Percentiles rank a stretch among this genome's conserved stretches.
Conservation (phyloP, 2,329 filamentous ascomycete species). For the Penicillium sp. region DNA sequence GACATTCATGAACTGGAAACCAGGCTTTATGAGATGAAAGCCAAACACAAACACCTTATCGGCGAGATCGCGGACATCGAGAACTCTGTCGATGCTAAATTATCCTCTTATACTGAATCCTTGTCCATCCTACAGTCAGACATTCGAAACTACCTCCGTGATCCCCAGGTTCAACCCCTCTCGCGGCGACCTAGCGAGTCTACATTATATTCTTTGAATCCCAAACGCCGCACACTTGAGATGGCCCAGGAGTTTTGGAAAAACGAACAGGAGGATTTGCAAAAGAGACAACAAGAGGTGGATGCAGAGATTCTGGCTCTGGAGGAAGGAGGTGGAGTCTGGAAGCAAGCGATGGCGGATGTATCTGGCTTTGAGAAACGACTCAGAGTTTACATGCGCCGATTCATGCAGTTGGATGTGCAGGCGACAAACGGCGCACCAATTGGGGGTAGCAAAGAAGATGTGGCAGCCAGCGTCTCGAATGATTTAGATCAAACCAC, state of each 20-base stretch:
- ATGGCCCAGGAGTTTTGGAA: slow-evolving; percentile 61
- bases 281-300: slow-evolving; percentile 47
- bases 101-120: slow-evolving; percentile 60
- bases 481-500: slow-evolving; percentile 50
- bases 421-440: slow-evolving; percentile 16
- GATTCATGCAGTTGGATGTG: slow-evolving; percentile 27
- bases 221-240: slow-evolving; percentile 59
- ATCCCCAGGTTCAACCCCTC: slow-evolving; percentile 47
- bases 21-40: slow-evolving; percentile 57
- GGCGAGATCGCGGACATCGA: slow-evolving; percentile 55
- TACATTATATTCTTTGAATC: slow-evolving; percentile 54
- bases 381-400: slow-evolving; percentile 34
- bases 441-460: slow-evolving; percentile 19
- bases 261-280: slow-evolving; percentile 49
- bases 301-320: slow-evolving; percentile 58
- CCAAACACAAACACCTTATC: slow-evolving; percentile 54
- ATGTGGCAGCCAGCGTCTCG: slow-evolving; percentile 36
- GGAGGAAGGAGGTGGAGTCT: slow-evolving; percentile 59
- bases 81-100: slow-evolving; percentile 59
- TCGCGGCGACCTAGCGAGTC: slow-evolving; percentile 28
- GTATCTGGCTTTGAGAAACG: slow-evolving; percentile 54
- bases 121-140: slow-evolving; percentile 58
- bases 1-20: slow-evolving; percentile 61
- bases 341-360: slow-evolving; percentile 56
- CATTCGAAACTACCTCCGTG: slow-evolving; percentile 53